These are phyloP conservation scores for Baorangia bicolor DNA, from an alignment of 768 basidiomycete species.

Conservation along the genomic window DNA sequence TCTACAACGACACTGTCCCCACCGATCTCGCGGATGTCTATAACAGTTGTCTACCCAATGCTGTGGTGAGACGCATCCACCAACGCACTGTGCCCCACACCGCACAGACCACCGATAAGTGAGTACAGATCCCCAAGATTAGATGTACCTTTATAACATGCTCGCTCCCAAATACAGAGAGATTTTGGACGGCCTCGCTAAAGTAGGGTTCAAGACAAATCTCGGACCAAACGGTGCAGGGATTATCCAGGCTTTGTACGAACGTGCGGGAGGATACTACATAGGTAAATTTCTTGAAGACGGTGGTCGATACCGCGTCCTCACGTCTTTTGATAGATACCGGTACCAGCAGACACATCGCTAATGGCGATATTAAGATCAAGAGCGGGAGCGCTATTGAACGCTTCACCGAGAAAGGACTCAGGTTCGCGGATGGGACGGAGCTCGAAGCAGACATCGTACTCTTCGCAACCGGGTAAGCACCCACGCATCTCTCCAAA, in stretches of 20 bases:
- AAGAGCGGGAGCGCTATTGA: conserved; percentile 41
- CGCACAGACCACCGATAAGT: conserved; percentile 30
- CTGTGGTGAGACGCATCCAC: conserved; percentile 13
- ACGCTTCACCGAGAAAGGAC: conserved; percentile 32
- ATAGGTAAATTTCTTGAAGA: conserved; percentile 26
- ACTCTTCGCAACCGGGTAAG: conserved; percentile 33
- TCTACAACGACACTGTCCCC: conserved; percentile 22
- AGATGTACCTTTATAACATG: neutral
- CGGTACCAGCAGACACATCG: conserved; percentile 45
- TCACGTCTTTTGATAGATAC: conserved; percentile 19
- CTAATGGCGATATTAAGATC: conserved; percentile 49
- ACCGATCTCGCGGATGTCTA: conserved; percentile 24
- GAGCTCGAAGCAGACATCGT: conserved; percentile 34
- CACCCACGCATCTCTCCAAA: neutral
- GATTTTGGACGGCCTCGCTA: conserved; percentile 36
- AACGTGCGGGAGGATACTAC: conserved; percentile 41
- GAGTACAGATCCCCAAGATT: neutral
- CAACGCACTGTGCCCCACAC: conserved; percentile 17
- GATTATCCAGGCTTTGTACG: conserved; percentile 25
- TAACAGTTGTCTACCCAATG: conserved; percentile 15
- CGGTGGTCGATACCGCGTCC: too few relatives aligned
- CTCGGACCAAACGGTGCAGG: conserved; percentile 37
- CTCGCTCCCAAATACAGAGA: conserved; percentile 24
- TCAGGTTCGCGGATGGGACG: conserved; percentile 31
- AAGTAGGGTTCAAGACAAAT: conserved; percentile 39